A percentile compares a stretch with the other conserved stretches of the same genome.
phyloP scores from a whole-genome alignment of 306 rosid genomes.

The Hippophae rhamnoides region DNA sequence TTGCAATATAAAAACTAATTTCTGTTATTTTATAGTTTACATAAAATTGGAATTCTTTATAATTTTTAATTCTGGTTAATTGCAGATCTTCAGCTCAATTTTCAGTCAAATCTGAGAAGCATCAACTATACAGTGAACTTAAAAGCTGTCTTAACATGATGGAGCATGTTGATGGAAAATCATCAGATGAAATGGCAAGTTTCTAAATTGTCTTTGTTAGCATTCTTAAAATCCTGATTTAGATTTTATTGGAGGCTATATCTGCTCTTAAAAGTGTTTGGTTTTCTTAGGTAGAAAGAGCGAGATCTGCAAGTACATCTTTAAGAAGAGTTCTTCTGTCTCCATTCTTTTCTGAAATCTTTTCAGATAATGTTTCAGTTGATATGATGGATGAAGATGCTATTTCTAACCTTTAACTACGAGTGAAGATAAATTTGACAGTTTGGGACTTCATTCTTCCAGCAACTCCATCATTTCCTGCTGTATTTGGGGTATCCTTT shows the following conservation, averaged over 20 bases:
- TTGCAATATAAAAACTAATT: too few species aligned
- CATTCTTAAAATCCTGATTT: constrained; percentile 7
- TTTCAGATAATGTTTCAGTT: constrained; percentile 64
- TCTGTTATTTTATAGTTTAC: too few species aligned
- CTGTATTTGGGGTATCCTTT: constrained; percentile 95
- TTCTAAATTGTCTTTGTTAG: constrained; percentile 12
- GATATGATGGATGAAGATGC: constrained; percentile 99
- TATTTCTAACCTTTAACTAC: constrained; percentile 63
- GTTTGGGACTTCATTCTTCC: constrained; percentile 96
- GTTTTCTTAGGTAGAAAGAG: constrained; percentile 70
- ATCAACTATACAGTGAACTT: constrained; percentile 62
- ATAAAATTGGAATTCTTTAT: neutral
- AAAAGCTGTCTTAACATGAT: constrained; percentile 60
- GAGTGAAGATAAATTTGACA: constrained; percentile 74
- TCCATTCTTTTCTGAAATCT: constrained; percentile 80
- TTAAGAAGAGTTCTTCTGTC: constrained; percentile 76
- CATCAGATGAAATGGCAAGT: constrained; percentile 60
- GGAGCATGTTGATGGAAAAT: constrained; percentile 56
- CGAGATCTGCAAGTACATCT: constrained; percentile 64
- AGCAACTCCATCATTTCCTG: constrained; percentile 90
- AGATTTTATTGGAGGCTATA: constrained; percentile 13
- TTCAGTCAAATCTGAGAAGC: constrained; percentile 64
- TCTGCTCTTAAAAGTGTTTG: constrained; percentile 37
- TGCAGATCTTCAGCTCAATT: constrained; percentile 52
- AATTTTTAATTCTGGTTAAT: constrained; percentile 14